Conservation (phyloP, 495 filamentous ascomycete genomes). For the Cenococcum geophilum region DNA sequence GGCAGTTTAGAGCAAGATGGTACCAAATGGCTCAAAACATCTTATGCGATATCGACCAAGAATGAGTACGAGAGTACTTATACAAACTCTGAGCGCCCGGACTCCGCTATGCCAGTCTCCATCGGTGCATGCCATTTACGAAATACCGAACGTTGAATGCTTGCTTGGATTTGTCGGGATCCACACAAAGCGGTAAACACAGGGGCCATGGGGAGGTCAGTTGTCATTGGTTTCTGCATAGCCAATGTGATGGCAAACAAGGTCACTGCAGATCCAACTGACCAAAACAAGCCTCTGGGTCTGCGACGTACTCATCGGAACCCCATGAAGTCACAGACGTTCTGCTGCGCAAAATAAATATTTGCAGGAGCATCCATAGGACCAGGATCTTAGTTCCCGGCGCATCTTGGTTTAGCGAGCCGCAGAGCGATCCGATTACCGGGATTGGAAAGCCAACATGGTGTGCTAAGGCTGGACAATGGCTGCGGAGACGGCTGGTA, state of each 20-base stretch:
- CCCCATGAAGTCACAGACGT: neutral
- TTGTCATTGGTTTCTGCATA: neutral
- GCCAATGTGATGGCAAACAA: neutral
- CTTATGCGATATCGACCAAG: neutral
- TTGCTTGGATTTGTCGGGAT: neutral
- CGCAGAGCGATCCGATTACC: neutral
- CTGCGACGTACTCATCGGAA: constrained; percentile 1
- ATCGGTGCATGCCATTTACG: neutral
- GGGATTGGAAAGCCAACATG: neutral
- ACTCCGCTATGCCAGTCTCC: neutral
- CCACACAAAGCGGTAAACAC: neutral
- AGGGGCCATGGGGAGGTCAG: neutral
- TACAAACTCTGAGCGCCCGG: neutral
- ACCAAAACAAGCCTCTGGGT: neutral
- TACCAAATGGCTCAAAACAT: neutral
- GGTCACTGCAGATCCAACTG: neutral
- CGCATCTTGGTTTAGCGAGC: neutral
- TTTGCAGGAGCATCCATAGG: neutral
- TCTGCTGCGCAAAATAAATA: neutral
- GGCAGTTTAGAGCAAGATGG: neutral
- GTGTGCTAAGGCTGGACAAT: neutral
- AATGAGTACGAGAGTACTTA: neutral
- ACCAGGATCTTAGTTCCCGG: neutral
- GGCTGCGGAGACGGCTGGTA: neutral
- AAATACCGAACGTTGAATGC: neutral